Percentiles rank a stretch among this genome's conserved stretches.
Evolutionary conservation across 148 eudicot genomes (phyloP).

Genomic region (Selenicereus undatus): DNA sequence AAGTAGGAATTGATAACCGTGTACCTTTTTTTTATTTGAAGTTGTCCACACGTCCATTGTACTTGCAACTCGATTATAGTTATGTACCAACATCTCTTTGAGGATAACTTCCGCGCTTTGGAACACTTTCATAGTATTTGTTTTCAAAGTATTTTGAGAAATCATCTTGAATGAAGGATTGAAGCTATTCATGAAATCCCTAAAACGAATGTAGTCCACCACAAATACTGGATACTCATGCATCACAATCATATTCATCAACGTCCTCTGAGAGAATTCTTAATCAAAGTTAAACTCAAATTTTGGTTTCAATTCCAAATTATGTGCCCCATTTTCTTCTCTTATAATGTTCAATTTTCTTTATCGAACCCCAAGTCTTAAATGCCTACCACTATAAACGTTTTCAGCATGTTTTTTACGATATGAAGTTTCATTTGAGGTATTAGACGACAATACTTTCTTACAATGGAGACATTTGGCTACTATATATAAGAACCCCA

Average conservation of each 20-base stretch:
- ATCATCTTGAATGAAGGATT: neutral
- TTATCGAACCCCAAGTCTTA: no score
- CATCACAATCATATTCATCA: neutral
- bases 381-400: no score
- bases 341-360: no score
- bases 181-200: neutral
- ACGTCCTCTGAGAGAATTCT: neutral
- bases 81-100: neutral
- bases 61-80: conserved; percentile 1
- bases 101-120: neutral
- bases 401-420: no score
- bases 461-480: no score
- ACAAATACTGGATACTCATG: neutral
- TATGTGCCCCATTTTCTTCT: no score
- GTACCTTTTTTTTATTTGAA: conserved; percentile 19
- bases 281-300: neutral
- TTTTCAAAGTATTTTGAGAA: neutral
- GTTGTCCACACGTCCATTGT: conserved; percentile 27
- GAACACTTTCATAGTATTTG: conserved; percentile 18
- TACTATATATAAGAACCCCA: no score
- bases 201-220: neutral
- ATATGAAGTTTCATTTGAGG: no score
- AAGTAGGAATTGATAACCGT: conserved; percentile 24
- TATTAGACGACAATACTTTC: no score
- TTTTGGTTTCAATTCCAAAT: no score